phyloP scores from a whole-genome alignment of 768 basidiomycete genomes.

The Hirschioporus abietinus region DNA sequence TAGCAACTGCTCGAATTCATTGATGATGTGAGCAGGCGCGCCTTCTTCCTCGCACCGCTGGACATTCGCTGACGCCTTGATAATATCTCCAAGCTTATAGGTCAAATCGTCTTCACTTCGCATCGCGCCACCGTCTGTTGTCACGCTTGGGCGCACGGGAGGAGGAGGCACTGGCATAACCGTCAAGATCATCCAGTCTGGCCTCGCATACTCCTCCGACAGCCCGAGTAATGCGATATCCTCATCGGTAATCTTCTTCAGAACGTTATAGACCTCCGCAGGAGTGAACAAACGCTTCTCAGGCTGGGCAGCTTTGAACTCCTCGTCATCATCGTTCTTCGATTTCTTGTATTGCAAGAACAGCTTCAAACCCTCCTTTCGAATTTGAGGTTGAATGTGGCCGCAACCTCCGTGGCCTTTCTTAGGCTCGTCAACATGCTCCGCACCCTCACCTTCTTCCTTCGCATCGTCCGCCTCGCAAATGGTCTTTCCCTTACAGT shows the following conservation, averaged over 20 bases:
- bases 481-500: slow-evolving; percentile 82
- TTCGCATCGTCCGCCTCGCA: slow-evolving; percentile 89
- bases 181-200: slow-evolving; percentile 99
- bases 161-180: slow-evolving; percentile 97
- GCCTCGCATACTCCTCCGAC: slow-evolving; percentile 92
- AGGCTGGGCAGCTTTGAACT: slow-evolving; percentile 73
- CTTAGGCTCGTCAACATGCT: slow-evolving; percentile 66
- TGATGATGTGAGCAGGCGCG: slow-evolving; percentile 91
- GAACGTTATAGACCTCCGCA: slow-evolving; percentile 86
- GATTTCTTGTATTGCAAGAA: slow-evolving; percentile 91
- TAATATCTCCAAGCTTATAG: slow-evolving; percentile 94
- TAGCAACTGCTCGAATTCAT: slow-evolving; percentile 92
- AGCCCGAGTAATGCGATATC: slow-evolving; percentile 89
- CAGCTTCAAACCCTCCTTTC: slow-evolving; percentile 94
- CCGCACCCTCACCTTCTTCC: slow-evolving; percentile 71
- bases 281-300: slow-evolving; percentile 81
- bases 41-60: slow-evolving; percentile 93
- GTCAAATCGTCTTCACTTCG: slow-evolving; percentile 98
- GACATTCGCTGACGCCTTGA: slow-evolving; percentile 91
- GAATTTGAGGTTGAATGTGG: slow-evolving; percentile 78
- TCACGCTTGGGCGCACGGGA: slow-evolving; percentile 95
- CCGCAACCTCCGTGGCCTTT: slow-evolving; percentile 98
- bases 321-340: slow-evolving; percentile 97
- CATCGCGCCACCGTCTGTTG: slow-evolving; percentile 95
- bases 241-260: slow-evolving; percentile 90